Base-by-base conservation (phyloP, 2,329 filamentous ascomycete species). In the Drechslera avenae region DNA sequence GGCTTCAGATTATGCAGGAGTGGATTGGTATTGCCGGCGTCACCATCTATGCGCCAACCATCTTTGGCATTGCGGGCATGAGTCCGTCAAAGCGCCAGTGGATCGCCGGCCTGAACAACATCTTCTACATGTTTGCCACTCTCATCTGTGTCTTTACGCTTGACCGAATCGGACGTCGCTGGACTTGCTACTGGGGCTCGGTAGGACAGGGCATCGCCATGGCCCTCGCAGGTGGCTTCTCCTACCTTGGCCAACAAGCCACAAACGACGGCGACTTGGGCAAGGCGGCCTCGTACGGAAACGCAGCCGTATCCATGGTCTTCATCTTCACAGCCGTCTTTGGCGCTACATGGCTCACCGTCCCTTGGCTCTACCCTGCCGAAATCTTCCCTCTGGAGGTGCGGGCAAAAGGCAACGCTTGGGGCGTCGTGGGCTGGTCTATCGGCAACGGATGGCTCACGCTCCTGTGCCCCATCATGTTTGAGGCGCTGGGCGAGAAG, bases 321-420 rank as follows among this genome's bases (percentile, higher is more conserved):
- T 91, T 89, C 66, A 76, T 88, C 39, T 89, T 86, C 68, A 88
- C 84, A 0, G 80, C 79, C 2, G 76, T 85, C 0, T 88, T 88
- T 55, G 86, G 84, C 14, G 83, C 84, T 0, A 86, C 84, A 0
- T 86, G 83, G 83, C 64, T 85, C 3, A 83, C 80, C 0, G 79
- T 83, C 0, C 78, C 79, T 0, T 74, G 74, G 81, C 71, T 88
- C 0, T 88, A 88, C 47, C 86, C 85, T 0, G 86, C 87, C 1
- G 87, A 91, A 66, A 90, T 90, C 48, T 91, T 89, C 62, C 87
- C 88, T 0, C 73, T 90, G 0, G 81, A 87, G 52, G 81, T 90
- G 0, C 81, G 88, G 17, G 88, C 88, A 1, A 86, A 87, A 60
- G 88, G 88, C 5, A 91, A 90, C 53, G 86, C 88, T 1, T 90